Conservation (phyloP, 371 early-diverging fungal genomes). For the Rhizomucor miehei region DNA sequence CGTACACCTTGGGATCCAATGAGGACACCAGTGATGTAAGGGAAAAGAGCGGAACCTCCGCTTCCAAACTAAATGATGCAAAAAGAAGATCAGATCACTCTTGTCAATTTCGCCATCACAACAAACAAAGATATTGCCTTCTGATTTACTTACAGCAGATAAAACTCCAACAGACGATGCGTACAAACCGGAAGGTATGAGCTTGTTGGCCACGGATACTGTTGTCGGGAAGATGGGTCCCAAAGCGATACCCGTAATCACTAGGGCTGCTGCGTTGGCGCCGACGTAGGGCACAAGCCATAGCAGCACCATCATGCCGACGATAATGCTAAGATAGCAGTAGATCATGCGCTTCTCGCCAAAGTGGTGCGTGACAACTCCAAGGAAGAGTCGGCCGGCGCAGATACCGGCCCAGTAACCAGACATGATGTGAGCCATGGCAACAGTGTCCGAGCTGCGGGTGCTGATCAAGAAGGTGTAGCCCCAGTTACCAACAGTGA, state of each 20-base stretch:
- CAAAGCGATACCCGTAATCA: slow-evolving; percentile 18
- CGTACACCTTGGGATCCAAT: slow-evolving; percentile 17
- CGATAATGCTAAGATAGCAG: slow-evolving; percentile 13
- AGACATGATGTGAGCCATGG: slow-evolving; percentile 23
- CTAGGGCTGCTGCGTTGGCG: slow-evolving; percentile 19
- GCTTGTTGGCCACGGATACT: slow-evolving; percentile 16
- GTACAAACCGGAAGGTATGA: slow-evolving; percentile 15
- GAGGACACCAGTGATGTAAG: slow-evolving; percentile 20
- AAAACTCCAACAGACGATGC: slow-evolving; percentile 23
- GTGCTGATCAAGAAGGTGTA: slow-evolving; percentile 22
- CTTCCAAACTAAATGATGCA: slow-evolving; percentile 12
- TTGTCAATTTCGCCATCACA: too few species aligned
- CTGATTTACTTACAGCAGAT: slow-evolving; percentile 14
- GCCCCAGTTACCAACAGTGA: slow-evolving; percentile 28
- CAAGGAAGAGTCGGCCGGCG: slow-evolving; percentile 22
- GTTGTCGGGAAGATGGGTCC: slow-evolving; percentile 31
- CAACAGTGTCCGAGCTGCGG: slow-evolving; percentile 16
- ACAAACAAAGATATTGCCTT: too few species aligned
- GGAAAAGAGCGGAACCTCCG: slow-evolving; percentile 24
- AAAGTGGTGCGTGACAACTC: slow-evolving; percentile 17
- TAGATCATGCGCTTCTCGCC: slow-evolving; percentile 30
- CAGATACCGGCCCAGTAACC: slow-evolving; percentile 28
- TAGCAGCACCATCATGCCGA: slow-evolving; percentile 14
- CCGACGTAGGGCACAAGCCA: slow-evolving; percentile 20
- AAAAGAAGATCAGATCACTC: not conserved